Conservation (phyloP, 192 early-diverging fungal genomes). For the Lobulomyces angularis region DNA sequence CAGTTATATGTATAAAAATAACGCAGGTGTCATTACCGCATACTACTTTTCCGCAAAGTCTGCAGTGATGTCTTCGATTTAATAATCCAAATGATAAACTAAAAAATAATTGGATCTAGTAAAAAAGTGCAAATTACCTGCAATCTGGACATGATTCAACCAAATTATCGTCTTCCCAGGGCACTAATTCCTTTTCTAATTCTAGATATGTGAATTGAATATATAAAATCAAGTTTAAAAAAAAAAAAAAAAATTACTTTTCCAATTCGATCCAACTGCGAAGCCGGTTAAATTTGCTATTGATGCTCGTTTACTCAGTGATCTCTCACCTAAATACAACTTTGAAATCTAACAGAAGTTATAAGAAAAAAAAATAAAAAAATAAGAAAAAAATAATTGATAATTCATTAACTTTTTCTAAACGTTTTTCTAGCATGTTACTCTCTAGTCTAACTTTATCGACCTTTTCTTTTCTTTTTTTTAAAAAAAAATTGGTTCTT, state of each 20-base stretch:
- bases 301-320: too few relatives aligned
- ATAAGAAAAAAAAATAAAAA: not conserved
- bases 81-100: conserved; percentile 14
- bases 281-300: too few relatives aligned
- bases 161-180: conserved; percentile 30
- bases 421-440: conserved; percentile 38
- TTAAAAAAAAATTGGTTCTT: conserved; percentile 22
- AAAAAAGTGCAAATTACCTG: conserved; percentile 7
- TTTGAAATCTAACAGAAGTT: not conserved
- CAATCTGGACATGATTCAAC: conserved; percentile 29
- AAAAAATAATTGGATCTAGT: conserved; percentile 12
- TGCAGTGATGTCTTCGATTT: conserved; percentile 36
- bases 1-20: conserved; percentile 1
- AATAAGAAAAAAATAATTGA: not conserved
- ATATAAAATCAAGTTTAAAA: not conserved
- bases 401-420: conserved; percentile 29
- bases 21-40: conserved; percentile 17
- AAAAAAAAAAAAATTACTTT: too few relatives aligned
- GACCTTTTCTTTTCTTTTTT: conserved; percentile 15
- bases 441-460: conserved; percentile 23
- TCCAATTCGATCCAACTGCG: not conserved
- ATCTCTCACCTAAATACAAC: too few relatives aligned
- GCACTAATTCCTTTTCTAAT: conserved; percentile 29
- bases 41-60: conserved; percentile 35
- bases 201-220: not conserved